Evolutionary conservation across 345 rosid genomes (phyloP).

Genomic region (Melastoma malabathricum): DNA sequence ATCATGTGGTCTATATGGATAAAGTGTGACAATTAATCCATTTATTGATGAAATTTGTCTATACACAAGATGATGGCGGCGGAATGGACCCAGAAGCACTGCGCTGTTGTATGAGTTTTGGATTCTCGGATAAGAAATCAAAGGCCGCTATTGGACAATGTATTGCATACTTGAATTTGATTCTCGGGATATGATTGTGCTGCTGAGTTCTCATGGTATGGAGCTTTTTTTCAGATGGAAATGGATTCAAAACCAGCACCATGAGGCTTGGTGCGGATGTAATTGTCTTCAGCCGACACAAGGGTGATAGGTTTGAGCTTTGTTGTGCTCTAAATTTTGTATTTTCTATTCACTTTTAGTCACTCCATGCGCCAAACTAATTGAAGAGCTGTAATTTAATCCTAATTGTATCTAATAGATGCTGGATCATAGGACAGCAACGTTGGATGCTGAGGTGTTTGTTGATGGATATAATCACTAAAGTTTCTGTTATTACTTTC

Average conservation of each 20-base stretch:
- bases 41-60: constrained; percentile 5
- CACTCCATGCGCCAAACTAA: too few relatives aligned
- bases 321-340: too few relatives aligned
- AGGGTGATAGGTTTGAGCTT: constrained; percentile 41
- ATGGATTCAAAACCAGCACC: constrained; percentile 96
- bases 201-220: constrained; percentile 13
- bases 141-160: constrained; percentile 76
- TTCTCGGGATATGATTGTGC: constrained; percentile 7
- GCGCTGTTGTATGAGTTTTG: constrained; percentile 89
- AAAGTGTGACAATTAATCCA: background rate
- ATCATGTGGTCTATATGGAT: background rate
- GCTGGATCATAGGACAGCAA: too few relatives aligned
- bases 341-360: too few relatives aligned
- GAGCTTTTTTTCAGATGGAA: constrained; percentile 54
- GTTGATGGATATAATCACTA: background rate
- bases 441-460: too few relatives aligned
- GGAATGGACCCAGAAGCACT: constrained; percentile 93
- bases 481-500: background rate
- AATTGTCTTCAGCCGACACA: constrained; percentile 71
- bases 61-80: constrained; percentile 71
- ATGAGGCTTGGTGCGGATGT: constrained; percentile 98
- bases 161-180: constrained; percentile 17
- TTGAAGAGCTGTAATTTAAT: too few relatives aligned
- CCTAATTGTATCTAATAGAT: too few relatives aligned
- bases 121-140: constrained; percentile 80